A percentile compares a stretch with the other conserved stretches of the same genome.
phyloP scores from a whole-genome alignment of 2,329 filamentous ascomycete genomes.

The Fonsecaea nubica region DNA sequence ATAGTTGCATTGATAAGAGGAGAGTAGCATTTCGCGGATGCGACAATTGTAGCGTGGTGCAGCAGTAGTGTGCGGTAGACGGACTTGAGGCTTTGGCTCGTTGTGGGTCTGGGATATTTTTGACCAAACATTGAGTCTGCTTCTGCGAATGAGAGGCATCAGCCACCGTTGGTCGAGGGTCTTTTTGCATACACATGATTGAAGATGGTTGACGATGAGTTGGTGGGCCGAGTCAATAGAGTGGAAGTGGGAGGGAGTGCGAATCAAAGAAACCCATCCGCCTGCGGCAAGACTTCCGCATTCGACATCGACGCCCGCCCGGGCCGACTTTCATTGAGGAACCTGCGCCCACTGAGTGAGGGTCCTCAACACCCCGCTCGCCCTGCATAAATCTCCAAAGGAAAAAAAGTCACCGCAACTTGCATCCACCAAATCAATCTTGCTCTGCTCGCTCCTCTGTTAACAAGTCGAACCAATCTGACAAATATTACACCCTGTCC shows the following conservation, averaged over 20 bases:
- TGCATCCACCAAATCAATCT: background rate
- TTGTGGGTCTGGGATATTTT: background rate
- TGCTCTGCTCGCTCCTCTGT: background rate
- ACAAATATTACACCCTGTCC: background rate
- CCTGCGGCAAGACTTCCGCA: background rate
- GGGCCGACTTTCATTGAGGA: background rate
- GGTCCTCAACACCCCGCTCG: background rate
- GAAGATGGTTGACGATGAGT: background rate
- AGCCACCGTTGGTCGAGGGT: background rate
- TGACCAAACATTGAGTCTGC: background rate
- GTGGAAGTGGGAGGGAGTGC: background rate
- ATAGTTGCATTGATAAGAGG: background rate
- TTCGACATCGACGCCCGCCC: background rate
- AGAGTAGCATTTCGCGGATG: background rate
- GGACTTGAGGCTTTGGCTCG: background rate
- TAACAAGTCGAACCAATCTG: slow-evolving; percentile 6
- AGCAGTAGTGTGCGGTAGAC: background rate
- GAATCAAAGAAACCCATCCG: background rate
- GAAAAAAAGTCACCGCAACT: slow-evolving; percentile 7
- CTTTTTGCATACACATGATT: background rate
- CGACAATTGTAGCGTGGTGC: background rate
- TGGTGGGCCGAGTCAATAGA: background rate
- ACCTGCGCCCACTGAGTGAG: background rate
- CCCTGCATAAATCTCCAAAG: background rate
- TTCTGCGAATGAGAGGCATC: background rate